Conservation (phyloP, 2,329 filamentous ascomycete species). For the Diaporthe helianthi region DNA sequence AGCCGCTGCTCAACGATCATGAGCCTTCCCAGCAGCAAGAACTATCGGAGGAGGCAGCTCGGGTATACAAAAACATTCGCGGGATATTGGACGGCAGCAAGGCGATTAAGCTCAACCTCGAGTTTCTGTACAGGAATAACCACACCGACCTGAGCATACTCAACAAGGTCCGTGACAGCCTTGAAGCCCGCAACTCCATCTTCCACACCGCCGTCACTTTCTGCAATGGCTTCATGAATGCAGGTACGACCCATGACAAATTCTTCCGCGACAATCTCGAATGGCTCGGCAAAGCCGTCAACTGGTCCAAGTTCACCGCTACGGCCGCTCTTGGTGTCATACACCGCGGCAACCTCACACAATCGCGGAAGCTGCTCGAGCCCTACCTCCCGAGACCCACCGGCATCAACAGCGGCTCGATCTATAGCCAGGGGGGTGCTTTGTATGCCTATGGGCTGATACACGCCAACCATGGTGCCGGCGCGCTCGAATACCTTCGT, state of each 20-base stretch:
- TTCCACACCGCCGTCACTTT: constrained; percentile 98
- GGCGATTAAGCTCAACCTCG: constrained; percentile 92
- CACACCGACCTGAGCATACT: constrained; percentile 90
- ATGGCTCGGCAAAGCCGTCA: constrained; percentile 97
- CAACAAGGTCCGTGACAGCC: constrained; percentile 94
- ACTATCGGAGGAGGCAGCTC: constrained; percentile 59
- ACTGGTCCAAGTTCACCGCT: constrained; percentile 99
- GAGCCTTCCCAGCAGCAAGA: constrained; percentile 63
- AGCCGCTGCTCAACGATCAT: constrained; percentile 57
- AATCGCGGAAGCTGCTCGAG: constrained; percentile 91
- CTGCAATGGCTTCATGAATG: constrained; percentile 99
- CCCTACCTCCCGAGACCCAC: constrained; percentile 87
- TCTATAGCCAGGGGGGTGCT: constrained; percentile 95
- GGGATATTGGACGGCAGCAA: constrained; percentile 84
- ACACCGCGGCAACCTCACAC: constrained; percentile 91
- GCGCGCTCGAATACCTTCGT: constrained; percentile 82
- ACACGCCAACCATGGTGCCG: constrained; percentile 95
- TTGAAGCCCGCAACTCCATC: constrained; percentile 93
- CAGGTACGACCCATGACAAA: constrained; percentile 95
- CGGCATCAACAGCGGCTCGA: constrained; percentile 79
- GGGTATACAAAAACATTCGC: constrained; percentile 68
- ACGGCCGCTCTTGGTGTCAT: constrained; percentile 96
- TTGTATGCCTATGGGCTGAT: constrained; percentile 95
- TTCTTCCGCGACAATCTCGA: constrained; percentile 99
- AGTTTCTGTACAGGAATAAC: constrained; percentile 96